Evolutionary conservation across 176 grass and related monocot genomes (phyloP).

Genomic region (Elaeis guineensis): DNA sequence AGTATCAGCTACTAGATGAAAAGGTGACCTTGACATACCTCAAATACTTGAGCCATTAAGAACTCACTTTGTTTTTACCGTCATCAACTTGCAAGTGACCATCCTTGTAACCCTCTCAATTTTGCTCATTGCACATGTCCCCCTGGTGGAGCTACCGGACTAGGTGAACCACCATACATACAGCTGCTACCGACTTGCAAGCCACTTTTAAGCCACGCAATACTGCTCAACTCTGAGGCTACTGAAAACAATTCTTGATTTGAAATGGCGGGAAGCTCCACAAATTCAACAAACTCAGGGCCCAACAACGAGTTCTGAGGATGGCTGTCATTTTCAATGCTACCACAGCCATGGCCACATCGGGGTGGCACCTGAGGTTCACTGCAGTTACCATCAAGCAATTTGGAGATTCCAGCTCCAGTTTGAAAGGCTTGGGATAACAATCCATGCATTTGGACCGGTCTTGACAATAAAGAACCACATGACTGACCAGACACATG

Average conservation of each 20-base stretch:
- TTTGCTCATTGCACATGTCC: too few species aligned
- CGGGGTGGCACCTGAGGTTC: constrained; percentile 62
- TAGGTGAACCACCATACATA: not conserved
- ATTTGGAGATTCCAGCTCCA: constrained; percentile 35
- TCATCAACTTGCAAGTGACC: too few species aligned
- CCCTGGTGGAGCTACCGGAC: too few species aligned
- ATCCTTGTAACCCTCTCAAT: too few species aligned
- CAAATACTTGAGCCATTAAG: too few species aligned
- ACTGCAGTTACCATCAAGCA: constrained; percentile 25
- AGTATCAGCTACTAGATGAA: too few species aligned
- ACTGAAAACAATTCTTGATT: constrained; percentile 57
- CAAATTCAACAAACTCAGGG: constrained; percentile 86
- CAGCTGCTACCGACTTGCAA: constrained; percentile 45
- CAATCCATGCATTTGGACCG: constrained; percentile 20
- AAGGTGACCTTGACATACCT: too few species aligned
- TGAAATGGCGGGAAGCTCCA: constrained; percentile 59
- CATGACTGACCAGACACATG: constrained; percentile 12
- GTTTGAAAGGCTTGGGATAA: constrained; percentile 26
- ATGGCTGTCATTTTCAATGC: constrained; percentile 9
- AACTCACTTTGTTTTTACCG: too few species aligned
- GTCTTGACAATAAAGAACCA: constrained; percentile 20
- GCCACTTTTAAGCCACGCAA: constrained; percentile 88
- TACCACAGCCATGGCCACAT: constrained; percentile 76
- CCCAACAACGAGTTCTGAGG: constrained; percentile 57
- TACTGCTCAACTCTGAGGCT: constrained; percentile 92